A percentile compares a stretch with the other conserved stretches of the same genome.
Conservation (phyloP, 2,329 filamentous ascomycete genomes). For the Exophiala dermatitidis region DNA sequence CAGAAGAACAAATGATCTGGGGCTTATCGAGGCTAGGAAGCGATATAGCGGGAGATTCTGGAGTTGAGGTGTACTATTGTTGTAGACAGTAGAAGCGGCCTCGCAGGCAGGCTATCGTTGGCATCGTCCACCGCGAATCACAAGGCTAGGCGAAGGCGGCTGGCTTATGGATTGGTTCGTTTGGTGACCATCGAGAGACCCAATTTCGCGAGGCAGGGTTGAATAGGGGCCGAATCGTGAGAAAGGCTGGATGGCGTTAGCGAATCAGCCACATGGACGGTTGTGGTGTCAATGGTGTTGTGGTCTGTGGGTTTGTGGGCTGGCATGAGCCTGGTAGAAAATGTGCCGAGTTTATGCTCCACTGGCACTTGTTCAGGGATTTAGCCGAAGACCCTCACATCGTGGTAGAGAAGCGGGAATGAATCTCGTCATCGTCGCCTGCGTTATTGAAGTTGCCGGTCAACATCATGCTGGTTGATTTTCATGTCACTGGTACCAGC, state of each 20-base stretch:
- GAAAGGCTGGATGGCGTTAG: neutral
- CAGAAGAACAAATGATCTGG: neutral
- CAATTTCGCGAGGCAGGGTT: slow-evolving; percentile 3
- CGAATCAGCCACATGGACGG: slow-evolving; percentile 7
- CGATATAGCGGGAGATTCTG: neutral
- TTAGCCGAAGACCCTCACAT: neutral
- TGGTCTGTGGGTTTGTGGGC: neutral
- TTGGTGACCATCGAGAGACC: slow-evolving; percentile 11
- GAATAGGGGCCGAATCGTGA: slow-evolving; percentile 1
- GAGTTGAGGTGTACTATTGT: neutral
- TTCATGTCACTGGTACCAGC: no score
- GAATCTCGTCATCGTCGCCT: no score
- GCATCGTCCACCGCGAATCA: slow-evolving; percentile 1
- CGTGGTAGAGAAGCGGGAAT: no score
- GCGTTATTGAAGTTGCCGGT: no score
- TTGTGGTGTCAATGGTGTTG: neutral
- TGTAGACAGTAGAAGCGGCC: neutral
- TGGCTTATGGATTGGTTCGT: slow-evolving; percentile 8
- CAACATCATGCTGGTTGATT: no score
- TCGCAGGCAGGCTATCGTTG: neutral
- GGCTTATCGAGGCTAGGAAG: no score
- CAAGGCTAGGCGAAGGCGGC: neutral
- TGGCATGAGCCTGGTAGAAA: neutral
- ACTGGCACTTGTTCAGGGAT: neutral
- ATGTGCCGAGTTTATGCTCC: neutral